Conservation (phyloP, 495 filamentous ascomycete species). For the Penicillium samsonianum region DNA sequence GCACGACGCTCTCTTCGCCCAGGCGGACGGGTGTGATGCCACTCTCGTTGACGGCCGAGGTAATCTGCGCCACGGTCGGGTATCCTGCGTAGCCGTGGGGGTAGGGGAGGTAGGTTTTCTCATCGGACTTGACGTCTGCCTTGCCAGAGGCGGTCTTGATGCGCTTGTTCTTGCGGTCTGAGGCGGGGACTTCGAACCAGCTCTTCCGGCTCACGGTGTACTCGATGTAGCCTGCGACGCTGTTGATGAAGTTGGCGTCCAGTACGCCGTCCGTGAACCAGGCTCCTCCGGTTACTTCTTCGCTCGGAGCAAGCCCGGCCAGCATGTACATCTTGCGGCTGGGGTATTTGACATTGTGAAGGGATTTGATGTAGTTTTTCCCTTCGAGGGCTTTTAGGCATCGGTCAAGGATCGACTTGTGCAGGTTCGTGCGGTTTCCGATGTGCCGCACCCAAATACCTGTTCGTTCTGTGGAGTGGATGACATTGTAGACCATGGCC, state of each 20-base stretch:
- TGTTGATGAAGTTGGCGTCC: slow-evolving; percentile 81
- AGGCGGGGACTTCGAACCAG: slow-evolving; percentile 56
- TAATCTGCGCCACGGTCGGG: slow-evolving; percentile 73
- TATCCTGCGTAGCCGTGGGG: slow-evolving; percentile 71
- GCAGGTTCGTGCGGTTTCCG: slow-evolving; percentile 70
- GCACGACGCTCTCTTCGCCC: slow-evolving; percentile 69
- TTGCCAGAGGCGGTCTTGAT: slow-evolving; percentile 47
- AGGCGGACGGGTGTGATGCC: slow-evolving; percentile 66
- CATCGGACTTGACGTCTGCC: slow-evolving; percentile 33
- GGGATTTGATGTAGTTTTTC: slow-evolving; percentile 83
- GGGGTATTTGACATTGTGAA: slow-evolving; percentile 61
- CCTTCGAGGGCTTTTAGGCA: slow-evolving; percentile 75
- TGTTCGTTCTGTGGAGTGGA: slow-evolving; percentile 76
- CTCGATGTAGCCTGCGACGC: slow-evolving; percentile 66
- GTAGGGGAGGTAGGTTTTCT: slow-evolving; percentile 56
- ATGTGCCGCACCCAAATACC: slow-evolving; percentile 89
- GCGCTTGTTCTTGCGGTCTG: slow-evolving; percentile 37
- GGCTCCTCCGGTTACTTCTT: slow-evolving; percentile 86
- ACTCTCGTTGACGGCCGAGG: slow-evolving; percentile 63
- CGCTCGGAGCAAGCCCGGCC: slow-evolving; percentile 68
- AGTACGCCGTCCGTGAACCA: slow-evolving; percentile 90
- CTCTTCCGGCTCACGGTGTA: slow-evolving; percentile 68
- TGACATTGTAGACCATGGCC: slow-evolving; percentile 76
- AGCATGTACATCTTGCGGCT: slow-evolving; percentile 68
- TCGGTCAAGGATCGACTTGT: slow-evolving; percentile 73